These are phyloP conservation scores for Pezicula radicicola DNA, from an alignment of 2,329 filamentous ascomycete species.

Conservation along the genomic window DNA sequence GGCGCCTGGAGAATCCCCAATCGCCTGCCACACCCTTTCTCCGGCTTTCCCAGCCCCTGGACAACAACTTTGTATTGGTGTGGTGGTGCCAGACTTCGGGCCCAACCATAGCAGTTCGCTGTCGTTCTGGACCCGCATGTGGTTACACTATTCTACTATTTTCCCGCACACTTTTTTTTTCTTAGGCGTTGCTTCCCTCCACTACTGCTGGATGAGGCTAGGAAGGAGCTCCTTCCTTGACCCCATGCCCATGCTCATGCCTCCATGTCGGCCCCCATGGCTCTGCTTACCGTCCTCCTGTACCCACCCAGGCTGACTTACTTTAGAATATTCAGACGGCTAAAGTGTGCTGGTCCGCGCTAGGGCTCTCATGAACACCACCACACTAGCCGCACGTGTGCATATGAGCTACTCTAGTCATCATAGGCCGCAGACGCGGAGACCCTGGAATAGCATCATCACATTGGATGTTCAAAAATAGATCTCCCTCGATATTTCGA, in stretches of 20 bases:
- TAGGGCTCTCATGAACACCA: constrained; percentile 10
- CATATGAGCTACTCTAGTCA: constrained; percentile 19
- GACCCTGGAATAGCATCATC: constrained; percentile 36
- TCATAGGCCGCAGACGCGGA: constrained; percentile 26
- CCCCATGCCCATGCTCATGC: too few relatives aligned
- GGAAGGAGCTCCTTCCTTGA: too few relatives aligned
- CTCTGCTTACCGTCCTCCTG: not conserved
- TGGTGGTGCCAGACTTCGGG: constrained; percentile 1
- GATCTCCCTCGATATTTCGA: constrained; percentile 31
- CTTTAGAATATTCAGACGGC: not conserved
- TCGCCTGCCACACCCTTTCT: constrained; percentile 15
- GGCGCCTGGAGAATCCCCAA: constrained; percentile 7
- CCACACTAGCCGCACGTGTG: constrained; percentile 27
- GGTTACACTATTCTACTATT: too few relatives aligned
- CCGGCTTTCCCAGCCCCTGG: constrained; percentile 13
- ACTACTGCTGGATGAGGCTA: too few relatives aligned
- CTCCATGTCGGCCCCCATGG: not conserved
- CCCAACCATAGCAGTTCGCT: not conserved
- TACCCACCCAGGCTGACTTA: not conserved
- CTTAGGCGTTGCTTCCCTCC: too few relatives aligned
- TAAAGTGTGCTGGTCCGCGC: not conserved
- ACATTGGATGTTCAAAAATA: constrained; percentile 38
- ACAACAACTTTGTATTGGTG: constrained; percentile 12
- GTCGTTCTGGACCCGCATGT: not conserved
- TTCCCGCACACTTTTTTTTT: too few relatives aligned